Conservation (phyloP, 805 yeast species). For the Metschnikowia reukaufii region DNA sequence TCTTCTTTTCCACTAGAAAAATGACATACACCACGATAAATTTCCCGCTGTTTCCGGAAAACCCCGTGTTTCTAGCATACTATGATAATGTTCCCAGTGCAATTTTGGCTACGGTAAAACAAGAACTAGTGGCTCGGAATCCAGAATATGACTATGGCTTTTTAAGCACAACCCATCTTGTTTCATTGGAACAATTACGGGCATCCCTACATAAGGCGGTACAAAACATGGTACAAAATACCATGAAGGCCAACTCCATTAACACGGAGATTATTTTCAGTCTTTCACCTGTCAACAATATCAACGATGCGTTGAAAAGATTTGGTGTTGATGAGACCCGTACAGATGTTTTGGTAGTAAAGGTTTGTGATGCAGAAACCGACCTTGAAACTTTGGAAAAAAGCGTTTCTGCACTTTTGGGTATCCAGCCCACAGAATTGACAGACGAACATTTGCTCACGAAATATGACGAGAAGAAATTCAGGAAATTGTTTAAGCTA, state of each 20-base stretch:
- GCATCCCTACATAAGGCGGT: constrained; percentile 63
- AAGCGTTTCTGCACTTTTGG: constrained; percentile 25
- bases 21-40: constrained; percentile 3
- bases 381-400: constrained; percentile 26
- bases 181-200: constrained; percentile 61
- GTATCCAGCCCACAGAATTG: constrained; percentile 13
- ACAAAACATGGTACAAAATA: constrained; percentile 47
- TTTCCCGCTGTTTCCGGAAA: constrained; percentile 50
- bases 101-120: constrained; percentile 41
- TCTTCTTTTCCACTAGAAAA: no score
- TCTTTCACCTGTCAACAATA: constrained; percentile 68
- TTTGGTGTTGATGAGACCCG: constrained; percentile 65
- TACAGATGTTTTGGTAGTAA: constrained; percentile 49
- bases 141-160: constrained; percentile 59
- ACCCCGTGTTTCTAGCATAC: constrained; percentile 39
- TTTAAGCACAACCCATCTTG: constrained; percentile 56
- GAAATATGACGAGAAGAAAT: constrained; percentile 27
- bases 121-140: constrained; percentile 46
- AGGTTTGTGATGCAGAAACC: constrained; percentile 33
- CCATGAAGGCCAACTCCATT: constrained; percentile 59
- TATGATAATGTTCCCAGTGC: constrained; percentile 47
- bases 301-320: constrained; percentile 65
- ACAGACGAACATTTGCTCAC: constrained; percentile 26
- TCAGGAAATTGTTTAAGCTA: constrained; percentile 39
- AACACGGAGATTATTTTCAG: constrained; percentile 73